A percentile compares a stretch with the other conserved stretches of the same genome.
phyloP scores from a whole-genome alignment of 371 early-diverging fungal genomes.

The Circinella minor region DNA sequence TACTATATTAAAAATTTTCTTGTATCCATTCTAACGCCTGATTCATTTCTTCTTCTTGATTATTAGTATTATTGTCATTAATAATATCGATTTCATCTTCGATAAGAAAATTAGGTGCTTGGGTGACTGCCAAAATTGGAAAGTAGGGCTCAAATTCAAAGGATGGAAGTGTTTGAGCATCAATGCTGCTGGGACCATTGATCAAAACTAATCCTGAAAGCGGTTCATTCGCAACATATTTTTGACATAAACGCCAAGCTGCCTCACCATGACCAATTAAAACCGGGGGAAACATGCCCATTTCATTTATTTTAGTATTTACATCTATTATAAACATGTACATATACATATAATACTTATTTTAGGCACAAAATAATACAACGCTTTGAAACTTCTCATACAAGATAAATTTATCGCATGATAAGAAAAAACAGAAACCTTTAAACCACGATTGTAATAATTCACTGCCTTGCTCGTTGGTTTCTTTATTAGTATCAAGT shows the following conservation, averaged over 20 bases:
- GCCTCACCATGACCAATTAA: conserved; percentile 35
- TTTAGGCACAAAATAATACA: too few relatives aligned
- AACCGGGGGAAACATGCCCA: conserved; percentile 46
- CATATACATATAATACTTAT: too few relatives aligned
- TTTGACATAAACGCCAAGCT: conserved; percentile 40
- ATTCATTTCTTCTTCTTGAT: conserved; percentile 14
- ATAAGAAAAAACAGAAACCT: conserved; percentile 23
- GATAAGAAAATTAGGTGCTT: conserved; percentile 29
- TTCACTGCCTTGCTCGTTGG: not conserved
- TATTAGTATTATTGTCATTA: not conserved
- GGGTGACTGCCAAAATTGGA: conserved; percentile 27
- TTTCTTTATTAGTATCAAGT: conserved; percentile 3
- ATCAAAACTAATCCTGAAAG: conserved; percentile 40
- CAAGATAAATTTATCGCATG: too few relatives aligned
- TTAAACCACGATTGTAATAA: conserved; percentile 26
- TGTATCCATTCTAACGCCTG: conserved; percentile 36
- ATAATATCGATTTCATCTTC: conserved; percentile 34
- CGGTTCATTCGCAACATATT: conserved; percentile 47
- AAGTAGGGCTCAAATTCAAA: conserved; percentile 50
- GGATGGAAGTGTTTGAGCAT: conserved; percentile 15
- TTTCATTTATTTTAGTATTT: conserved; percentile 21
- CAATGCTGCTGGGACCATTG: conserved; percentile 1
- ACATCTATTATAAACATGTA: conserved; percentile 13
- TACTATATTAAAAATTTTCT: conserved; percentile 12
- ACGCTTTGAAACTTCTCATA: too few relatives aligned